Conservation (phyloP, 345 rosid species). For the sweet orange (Citrus sinensis) region DNA sequence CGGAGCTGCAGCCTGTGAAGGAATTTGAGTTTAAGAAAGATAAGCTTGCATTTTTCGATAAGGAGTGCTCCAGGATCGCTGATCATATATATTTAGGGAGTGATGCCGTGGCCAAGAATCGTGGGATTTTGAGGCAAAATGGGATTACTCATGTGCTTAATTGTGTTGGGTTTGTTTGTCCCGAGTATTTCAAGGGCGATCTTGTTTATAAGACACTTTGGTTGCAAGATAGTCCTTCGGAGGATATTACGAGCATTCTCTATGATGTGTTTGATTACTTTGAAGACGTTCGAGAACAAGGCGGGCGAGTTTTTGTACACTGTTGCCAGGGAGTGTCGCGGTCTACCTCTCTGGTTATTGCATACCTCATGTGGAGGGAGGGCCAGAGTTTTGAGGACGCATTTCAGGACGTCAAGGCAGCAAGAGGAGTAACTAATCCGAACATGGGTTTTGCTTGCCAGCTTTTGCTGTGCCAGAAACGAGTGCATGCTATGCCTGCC, state of each 20-base stretch:
- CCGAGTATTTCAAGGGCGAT: conserved; percentile 70
- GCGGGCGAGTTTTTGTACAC: conserved; percentile 65
- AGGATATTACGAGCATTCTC: conserved; percentile 70
- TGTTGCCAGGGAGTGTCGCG: conserved; percentile 73
- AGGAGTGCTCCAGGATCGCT: conserved; percentile 71
- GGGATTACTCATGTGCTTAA: conserved; percentile 75
- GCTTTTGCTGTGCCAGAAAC: conserved; percentile 73
- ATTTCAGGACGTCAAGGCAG: conserved; percentile 65
- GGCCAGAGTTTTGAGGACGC: conserved; percentile 78
- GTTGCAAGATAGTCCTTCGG: conserved; percentile 65
- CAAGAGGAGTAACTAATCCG: conserved; percentile 69
- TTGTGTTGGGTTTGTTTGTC: conserved; percentile 73
- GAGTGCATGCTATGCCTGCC: conserved; percentile 66
- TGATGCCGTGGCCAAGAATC: conserved; percentile 70
- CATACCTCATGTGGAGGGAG: conserved; percentile 77
- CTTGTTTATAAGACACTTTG: conserved; percentile 76
- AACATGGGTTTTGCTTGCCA: conserved; percentile 79
- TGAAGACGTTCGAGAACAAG: conserved; percentile 70
- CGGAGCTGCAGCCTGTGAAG: conserved; percentile 28
- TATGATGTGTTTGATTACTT: conserved; percentile 80
- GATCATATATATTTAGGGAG: conserved; percentile 66
- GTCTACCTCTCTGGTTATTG: conserved; percentile 67
- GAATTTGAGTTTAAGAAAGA: conserved; percentile 64
- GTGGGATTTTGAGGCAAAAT: conserved; percentile 50
- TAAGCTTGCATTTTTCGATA: conserved; percentile 64